Percentiles rank a stretch among this genome's conserved stretches.
These are phyloP conservation scores for Pseudonectria foliicola DNA, from an alignment of 2,329 filamentous ascomycete genomes.

Conservation along the genomic window DNA sequence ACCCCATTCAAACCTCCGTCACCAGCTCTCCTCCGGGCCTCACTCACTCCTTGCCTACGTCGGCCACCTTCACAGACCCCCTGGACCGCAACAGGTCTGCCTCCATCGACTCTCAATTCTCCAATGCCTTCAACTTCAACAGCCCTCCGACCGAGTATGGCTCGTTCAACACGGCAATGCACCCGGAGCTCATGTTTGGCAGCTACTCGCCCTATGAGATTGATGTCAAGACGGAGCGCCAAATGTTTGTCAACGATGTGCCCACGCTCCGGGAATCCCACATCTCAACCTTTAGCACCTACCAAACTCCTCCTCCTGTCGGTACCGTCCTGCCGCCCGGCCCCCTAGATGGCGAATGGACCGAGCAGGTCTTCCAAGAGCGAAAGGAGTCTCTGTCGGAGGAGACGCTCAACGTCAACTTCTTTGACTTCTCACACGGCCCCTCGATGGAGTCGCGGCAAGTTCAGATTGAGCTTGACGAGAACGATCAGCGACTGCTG, in stretches of 20 bases:
- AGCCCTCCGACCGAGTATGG: slow-evolving; percentile 52
- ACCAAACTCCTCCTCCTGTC: slow-evolving; percentile 66
- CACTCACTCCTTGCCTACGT: slow-evolving; percentile 74
- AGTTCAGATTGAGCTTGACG: slow-evolving; percentile 74
- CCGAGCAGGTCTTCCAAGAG: slow-evolving; percentile 28
- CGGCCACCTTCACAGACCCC: slow-evolving; percentile 70
- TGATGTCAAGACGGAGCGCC: slow-evolving; percentile 90
- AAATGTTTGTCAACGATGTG: slow-evolving; percentile 89
- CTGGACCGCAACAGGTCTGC: slow-evolving; percentile 65
- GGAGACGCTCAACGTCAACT: slow-evolving; percentile 65
- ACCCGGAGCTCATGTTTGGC: slow-evolving; percentile 50
- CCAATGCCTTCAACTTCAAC: slow-evolving; percentile 66
- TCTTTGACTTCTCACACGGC: slow-evolving; percentile 74
- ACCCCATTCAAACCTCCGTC: slow-evolving; percentile 47
- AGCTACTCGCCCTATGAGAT: slow-evolving; percentile 79
- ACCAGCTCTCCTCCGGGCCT: slow-evolving; percentile 65
- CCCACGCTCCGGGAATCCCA: slow-evolving; percentile 80
- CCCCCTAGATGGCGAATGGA: slow-evolving; percentile 58
- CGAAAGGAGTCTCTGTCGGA: slow-evolving; percentile 58
- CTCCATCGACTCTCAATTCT: slow-evolving; percentile 75
- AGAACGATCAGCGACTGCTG: slow-evolving; percentile 77
- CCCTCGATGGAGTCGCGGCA: slow-evolving; percentile 56
- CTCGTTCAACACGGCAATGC: slow-evolving; percentile 57
- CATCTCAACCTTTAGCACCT: slow-evolving; percentile 89
- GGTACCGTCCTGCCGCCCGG: slow-evolving; percentile 60